phyloP scores from a whole-genome alignment of 1,139 yeast species.

The Kodamaea arcana region DNA sequence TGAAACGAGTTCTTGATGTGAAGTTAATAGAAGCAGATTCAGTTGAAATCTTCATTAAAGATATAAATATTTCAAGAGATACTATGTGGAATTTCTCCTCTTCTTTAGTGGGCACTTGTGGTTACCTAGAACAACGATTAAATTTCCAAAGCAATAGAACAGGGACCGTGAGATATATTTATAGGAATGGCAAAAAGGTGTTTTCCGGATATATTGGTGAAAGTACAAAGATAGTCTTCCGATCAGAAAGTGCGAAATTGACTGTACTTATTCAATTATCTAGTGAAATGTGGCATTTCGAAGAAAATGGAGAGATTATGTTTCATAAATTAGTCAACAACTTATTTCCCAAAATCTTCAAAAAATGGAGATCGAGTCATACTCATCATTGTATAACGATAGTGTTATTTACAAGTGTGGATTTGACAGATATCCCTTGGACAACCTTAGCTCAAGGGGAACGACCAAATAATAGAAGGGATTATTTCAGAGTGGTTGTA shows the following conservation, averaged over 20 bases:
- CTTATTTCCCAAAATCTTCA: constrained; percentile 82
- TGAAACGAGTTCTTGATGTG: constrained; percentile 36
- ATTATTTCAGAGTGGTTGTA: constrained; percentile 88
- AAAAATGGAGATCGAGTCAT: constrained; percentile 79
- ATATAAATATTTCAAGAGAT: constrained; percentile 78
- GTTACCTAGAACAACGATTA: constrained; percentile 63
- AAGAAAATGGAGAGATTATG: constrained; percentile 91
- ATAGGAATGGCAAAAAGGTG: constrained; percentile 63
- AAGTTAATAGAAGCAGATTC: constrained; percentile 67
- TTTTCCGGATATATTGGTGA: constrained; percentile 65
- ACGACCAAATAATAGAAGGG: constrained; percentile 61
- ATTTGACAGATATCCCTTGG: constrained; percentile 56
- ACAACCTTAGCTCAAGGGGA: constrained; percentile 65
- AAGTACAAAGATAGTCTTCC: constrained; percentile 72
- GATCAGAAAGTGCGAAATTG: constrained; percentile 86
- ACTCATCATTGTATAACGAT: constrained; percentile 91
- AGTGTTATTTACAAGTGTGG: constrained; percentile 81
- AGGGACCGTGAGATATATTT: constrained; percentile 63
- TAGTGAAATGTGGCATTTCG: constrained; percentile 97
- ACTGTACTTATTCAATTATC: constrained; percentile 85
- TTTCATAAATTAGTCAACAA: constrained; percentile 91
- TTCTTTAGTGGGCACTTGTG: constrained; percentile 56
- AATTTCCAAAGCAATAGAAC: constrained; percentile 56
- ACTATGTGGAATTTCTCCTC: constrained; percentile 90
- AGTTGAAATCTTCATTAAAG: constrained; percentile 78